A percentile compares a stretch with the other conserved stretches of the same genome.
These are phyloP conservation scores for Ustilago shanxiensis DNA, from an alignment of 1,284 basidiomycete species.

Conservation along the genomic window DNA sequence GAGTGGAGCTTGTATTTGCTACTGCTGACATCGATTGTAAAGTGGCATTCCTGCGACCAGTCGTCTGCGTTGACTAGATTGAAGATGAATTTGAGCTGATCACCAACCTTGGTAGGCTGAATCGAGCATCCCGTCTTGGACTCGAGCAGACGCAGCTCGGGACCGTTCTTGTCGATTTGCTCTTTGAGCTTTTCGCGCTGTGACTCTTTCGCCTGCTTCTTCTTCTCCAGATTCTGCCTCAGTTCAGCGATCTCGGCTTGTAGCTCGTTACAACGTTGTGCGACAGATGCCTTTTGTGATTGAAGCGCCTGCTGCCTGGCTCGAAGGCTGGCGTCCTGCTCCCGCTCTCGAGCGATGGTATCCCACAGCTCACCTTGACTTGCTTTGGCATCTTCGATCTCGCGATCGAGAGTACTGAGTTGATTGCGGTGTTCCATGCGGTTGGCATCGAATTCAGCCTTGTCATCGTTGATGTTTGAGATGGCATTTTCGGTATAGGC, in stretches of 20 bases:
- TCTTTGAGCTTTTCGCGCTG: slow-evolving; percentile 46
- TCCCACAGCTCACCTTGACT: slow-evolving; percentile 60
- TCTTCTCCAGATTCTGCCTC: slow-evolving; percentile 48
- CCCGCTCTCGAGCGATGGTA: slow-evolving; percentile 58
- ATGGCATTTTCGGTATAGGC: slow-evolving; percentile 58
- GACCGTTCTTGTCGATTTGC: slow-evolving; percentile 58
- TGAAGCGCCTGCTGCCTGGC: slow-evolving; percentile 51
- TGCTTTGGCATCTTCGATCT: slow-evolving; percentile 57
- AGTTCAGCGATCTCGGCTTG: slow-evolving; percentile 58
- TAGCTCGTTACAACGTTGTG: slow-evolving; percentile 51
- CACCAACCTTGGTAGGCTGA: slow-evolving; percentile 49
- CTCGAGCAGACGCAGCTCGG: slow-evolving; percentile 57
- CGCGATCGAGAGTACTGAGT: slow-evolving; percentile 49
- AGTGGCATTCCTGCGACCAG: slow-evolving; percentile 54
- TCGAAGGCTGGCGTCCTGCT: slow-evolving; percentile 55
- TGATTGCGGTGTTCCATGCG: slow-evolving; percentile 53
- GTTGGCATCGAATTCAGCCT: slow-evolving; percentile 53
- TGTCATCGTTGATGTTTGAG: slow-evolving; percentile 56
- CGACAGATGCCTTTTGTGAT: slow-evolving; percentile 54
- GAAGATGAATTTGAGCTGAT: slow-evolving; percentile 55
- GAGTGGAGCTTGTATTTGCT: slow-evolving; percentile 46
- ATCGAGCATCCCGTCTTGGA: slow-evolving; percentile 55
- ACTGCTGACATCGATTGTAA: slow-evolving; percentile 51
- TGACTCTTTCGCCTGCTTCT: slow-evolving; percentile 48
- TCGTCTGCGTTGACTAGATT: slow-evolving; percentile 54